Base-by-base conservation (phyloP, 306 rosid species). In the Vicia faba region DNA sequence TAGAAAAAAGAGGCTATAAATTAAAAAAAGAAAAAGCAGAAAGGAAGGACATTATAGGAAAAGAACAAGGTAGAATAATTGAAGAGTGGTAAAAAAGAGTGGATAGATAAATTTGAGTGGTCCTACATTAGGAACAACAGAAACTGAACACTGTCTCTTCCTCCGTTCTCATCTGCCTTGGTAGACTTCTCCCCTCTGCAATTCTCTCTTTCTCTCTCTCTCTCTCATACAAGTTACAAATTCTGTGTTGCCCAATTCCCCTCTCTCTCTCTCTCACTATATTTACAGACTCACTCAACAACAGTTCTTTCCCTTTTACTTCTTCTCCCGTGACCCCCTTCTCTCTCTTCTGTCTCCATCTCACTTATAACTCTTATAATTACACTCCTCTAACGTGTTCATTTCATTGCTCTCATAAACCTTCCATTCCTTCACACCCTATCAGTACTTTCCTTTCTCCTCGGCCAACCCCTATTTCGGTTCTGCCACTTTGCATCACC, bases 61-160 rank as follows among this genome's bases (percentile, higher is more conserved):
- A 83, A 66, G 33, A 28, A 31, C 6, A 20, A 19, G 10, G 63
- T 26, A 76, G 83, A 86, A 87, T 85, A 72, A 84, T 85, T 83
- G 87, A 76, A 73, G 31, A 4, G 54, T 56, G 19, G 64, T 68
- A 68, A 36, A 19, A 46, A 19, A 19, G 14, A 18, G 25, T 15
- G 43, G 12, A 33, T 23, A 28, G 25, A 4, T 53, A 66, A 66
- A 61, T 50, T 46, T 0, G 25, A 63, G 78, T 78, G 84, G 59
- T 23, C 87, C 87, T 76, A 78, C 73, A 12, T 5, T 3, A n/a
- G 50, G 84, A 84, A 71, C 78, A 75, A 77, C 87, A 70, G 87
- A 83, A 75, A 73, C 84, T 11, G 68, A 75, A 80, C 53, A 66
- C 77, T 85, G 98, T 92, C 98, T 83, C 87, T 79, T 84, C 85